Conservation (phyloP, 1,284 basidiomycete species). For the Bjerkandera adusta region DNA sequence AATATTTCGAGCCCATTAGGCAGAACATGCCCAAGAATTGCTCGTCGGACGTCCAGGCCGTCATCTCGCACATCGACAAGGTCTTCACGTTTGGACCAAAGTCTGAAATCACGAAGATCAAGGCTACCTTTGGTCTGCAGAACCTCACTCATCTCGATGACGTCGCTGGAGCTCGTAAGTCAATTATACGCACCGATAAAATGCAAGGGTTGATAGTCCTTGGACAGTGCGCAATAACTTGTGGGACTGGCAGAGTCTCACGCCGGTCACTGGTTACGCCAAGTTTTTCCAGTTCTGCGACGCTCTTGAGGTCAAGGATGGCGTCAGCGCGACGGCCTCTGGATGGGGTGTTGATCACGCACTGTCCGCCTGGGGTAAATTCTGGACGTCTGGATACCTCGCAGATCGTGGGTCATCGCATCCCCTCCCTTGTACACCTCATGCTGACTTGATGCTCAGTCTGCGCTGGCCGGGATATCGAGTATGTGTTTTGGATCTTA, state of each 20-base stretch:
- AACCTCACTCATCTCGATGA: slow-evolving; percentile 59
- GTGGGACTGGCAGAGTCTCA: slow-evolving; percentile 55
- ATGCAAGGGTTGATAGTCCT: not conserved
- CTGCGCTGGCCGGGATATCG: slow-evolving; percentile 35
- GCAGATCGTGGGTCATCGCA: slow-evolving; percentile 31
- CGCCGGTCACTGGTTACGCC: slow-evolving; percentile 38
- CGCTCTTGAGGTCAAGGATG: slow-evolving; percentile 67
- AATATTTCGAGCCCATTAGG: slow-evolving; percentile 67
- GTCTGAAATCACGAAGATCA: slow-evolving; percentile 45
- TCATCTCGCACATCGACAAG: slow-evolving; percentile 56
- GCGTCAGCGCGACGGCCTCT: slow-evolving; percentile 44
- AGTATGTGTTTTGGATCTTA: slow-evolving; percentile 25
- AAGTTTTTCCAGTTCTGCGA: slow-evolving; percentile 68
- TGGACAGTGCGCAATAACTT: slow-evolving; percentile 48
- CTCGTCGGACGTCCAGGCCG: slow-evolving; percentile 63
- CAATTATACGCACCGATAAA: not conserved
- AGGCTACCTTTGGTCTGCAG: slow-evolving; percentile 55
- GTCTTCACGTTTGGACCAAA: slow-evolving; percentile 45
- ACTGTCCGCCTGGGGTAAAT: slow-evolving; percentile 56
- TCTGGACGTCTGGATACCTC: slow-evolving; percentile 46
- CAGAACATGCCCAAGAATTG: slow-evolving; percentile 70
- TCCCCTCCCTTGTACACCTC: not conserved
- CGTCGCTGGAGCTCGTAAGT: slow-evolving; percentile 54
- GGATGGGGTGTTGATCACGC: slow-evolving; percentile 69
- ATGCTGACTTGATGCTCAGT: slow-evolving; percentile 29